A percentile compares a stretch with the other conserved stretches of the same genome.
Evolutionary conservation across 805 yeast species (phyloP).

Genomic region (Saccharomycopsis guyanensis): DNA sequence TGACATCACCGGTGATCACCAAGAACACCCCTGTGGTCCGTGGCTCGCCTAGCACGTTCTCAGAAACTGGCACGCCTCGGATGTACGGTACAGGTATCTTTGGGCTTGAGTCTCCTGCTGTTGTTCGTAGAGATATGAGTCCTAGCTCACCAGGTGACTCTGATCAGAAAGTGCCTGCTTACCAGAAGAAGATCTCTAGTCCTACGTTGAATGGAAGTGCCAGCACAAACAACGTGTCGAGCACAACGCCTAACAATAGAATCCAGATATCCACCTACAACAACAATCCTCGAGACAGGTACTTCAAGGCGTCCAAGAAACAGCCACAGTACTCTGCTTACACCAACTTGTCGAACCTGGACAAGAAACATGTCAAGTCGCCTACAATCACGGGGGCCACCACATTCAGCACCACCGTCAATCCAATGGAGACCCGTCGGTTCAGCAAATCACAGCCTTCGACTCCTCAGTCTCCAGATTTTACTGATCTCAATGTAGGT

Average conservation of each 20-base stretch:
- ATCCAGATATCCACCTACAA: background rate
- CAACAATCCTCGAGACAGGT: constrained; percentile 9
- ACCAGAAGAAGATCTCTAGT: constrained; percentile 1
- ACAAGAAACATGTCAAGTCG: constrained; percentile 11
- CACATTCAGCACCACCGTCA: background rate
- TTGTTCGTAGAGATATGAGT: constrained; percentile 16
- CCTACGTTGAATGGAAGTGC: background rate
- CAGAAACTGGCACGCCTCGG: constrained; percentile 13
- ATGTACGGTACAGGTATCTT: constrained; percentile 19
- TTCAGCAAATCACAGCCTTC: constrained; percentile 9
- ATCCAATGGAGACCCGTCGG: constrained; percentile 1
- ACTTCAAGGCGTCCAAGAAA: constrained; percentile 5
- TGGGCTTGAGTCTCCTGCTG: constrained; percentile 17
- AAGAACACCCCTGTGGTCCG: background rate
- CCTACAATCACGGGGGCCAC: constrained; percentile 11
- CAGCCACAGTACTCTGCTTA: constrained; percentile 10
- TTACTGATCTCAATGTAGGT: background rate
- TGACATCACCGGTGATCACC: constrained; percentile 5
- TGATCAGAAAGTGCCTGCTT: background rate
- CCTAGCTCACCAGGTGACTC: constrained; percentile 1
- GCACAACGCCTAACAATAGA: background rate
- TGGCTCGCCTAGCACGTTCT: constrained; percentile 2
- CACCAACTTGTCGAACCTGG: constrained; percentile 4
- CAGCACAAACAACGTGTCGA: too few relatives aligned
- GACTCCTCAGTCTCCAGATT: constrained; percentile 9